Conservation (phyloP, 1,139 yeast species). For the Komagataea norvegica region DNA sequence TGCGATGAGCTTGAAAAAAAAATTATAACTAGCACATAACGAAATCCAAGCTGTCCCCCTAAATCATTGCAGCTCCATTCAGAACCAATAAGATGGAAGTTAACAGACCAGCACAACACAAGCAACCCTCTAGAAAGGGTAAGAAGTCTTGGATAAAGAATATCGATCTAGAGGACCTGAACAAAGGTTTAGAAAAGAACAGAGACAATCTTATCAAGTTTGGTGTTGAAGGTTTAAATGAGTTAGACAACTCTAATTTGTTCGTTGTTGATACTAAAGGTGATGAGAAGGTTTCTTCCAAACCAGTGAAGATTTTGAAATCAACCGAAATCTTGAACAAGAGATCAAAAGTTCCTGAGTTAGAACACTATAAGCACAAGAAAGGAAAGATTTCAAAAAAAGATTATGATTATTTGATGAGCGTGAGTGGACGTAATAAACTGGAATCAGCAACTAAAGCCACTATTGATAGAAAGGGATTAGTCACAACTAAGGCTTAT, state of each 20-base stretch:
- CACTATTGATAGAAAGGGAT: constrained; percentile 57
- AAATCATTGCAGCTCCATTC: too few species aligned
- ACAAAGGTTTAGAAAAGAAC: constrained; percentile 60
- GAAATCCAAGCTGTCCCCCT: too few species aligned
- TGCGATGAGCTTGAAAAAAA: constrained; percentile 6
- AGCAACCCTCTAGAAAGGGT: constrained; percentile 83
- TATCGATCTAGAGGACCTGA: constrained; percentile 78
- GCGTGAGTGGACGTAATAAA: constrained; percentile 69
- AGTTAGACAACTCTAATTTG: constrained; percentile 40
- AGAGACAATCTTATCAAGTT: constrained; percentile 64
- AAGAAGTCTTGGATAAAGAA: constrained; percentile 96
- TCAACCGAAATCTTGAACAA: constrained; percentile 70
- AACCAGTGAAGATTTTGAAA: constrained; percentile 50
- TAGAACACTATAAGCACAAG: constrained; percentile 35
- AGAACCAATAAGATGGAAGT: constrained; percentile 32
- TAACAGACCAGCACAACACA: constrained; percentile 41
- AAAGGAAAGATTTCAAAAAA: constrained; percentile 51
- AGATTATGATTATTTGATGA: constrained; percentile 66
- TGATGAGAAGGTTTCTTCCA: constrained; percentile 41
- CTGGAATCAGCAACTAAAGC: constrained; percentile 48
- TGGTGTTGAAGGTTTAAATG: constrained; percentile 45
- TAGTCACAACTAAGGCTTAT: constrained; percentile 40
- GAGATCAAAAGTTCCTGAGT: constrained; percentile 75
- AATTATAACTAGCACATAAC: too few species aligned
- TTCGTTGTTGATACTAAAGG: constrained; percentile 75